Conservation (phyloP, 129 eudicot genomes). For the Smallanthus sonchifolius region DNA sequence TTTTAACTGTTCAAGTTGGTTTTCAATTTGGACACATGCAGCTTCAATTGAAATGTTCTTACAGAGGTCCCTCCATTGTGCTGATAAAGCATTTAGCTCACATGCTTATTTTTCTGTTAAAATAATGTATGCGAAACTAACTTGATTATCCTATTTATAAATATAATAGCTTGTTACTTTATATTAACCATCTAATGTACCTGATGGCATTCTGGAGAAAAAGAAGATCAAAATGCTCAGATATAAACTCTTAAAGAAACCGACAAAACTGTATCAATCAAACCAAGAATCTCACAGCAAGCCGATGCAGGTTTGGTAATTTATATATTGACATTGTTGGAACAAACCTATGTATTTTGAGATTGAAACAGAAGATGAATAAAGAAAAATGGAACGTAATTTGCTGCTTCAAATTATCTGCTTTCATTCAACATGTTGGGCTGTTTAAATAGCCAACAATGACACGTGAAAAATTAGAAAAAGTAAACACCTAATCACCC, state of each 20-base stretch:
- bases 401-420: too few species aligned
- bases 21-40: slow-evolving; percentile 63
- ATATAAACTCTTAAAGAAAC: not conserved
- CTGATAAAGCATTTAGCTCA: slow-evolving; percentile 87
- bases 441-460: too few species aligned
- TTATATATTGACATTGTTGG: too few species aligned
- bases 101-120: slow-evolving; percentile 80
- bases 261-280: not conserved
- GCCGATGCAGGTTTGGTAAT: not conserved
- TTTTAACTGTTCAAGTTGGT: slow-evolving; percentile 51
- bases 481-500: too few species aligned
- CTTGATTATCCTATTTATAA: not conserved
- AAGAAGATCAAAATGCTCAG: slow-evolving; percentile 10
- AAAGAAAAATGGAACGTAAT: too few species aligned
- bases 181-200: slow-evolving; percentile 25
- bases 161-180: not conserved
- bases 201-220: slow-evolving; percentile 75
- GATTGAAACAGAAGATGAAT: too few species aligned
- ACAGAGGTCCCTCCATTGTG: slow-evolving; percentile 96
- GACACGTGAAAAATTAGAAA: too few species aligned
- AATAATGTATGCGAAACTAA: slow-evolving; percentile 11
- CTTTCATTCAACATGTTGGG: too few species aligned
- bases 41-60: slow-evolving; percentile 84
- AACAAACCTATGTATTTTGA: too few species aligned
- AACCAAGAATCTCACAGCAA: not conserved